phyloP scores from a whole-genome alignment of 73 alveolate species.

The Symbiodinium pilosum region DNA sequence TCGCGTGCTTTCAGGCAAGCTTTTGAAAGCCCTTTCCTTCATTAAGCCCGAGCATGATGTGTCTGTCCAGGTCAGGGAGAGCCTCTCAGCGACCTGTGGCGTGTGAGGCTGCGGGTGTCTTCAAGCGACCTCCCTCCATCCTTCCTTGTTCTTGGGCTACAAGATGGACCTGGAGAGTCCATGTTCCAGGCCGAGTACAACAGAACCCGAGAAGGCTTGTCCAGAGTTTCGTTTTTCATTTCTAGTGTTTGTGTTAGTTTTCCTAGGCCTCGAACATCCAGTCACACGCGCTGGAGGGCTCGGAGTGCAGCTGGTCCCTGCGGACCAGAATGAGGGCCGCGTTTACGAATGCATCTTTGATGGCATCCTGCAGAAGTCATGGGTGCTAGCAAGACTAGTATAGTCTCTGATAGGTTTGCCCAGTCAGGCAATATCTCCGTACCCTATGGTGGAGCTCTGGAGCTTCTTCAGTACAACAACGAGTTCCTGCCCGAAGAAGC shows the following conservation, averaged over 20 bases:
- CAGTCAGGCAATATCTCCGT: not conserved
- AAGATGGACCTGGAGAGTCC: not conserved
- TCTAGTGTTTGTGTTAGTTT: not conserved
- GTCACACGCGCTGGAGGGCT: not conserved
- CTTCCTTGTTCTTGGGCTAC: not conserved
- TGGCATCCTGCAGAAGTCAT: too few relatives aligned
- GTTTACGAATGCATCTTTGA: not conserved
- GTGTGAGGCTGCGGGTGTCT: not conserved
- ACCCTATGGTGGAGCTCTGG: not conserved
- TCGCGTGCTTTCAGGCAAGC: not conserved
- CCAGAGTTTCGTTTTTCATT: too few relatives aligned
- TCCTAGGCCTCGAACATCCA: not conserved
- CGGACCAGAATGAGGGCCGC: not conserved
- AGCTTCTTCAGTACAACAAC: slow-evolving; percentile 4
- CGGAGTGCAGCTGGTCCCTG: not conserved
- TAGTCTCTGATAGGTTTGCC: too few relatives aligned
- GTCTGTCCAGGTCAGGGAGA: not conserved
- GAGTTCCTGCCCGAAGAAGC: not conserved
- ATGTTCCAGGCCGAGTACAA: not conserved
- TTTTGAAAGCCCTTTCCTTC: not conserved
- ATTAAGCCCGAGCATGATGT: too few relatives aligned
- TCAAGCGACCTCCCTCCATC: not conserved
- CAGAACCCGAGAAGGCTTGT: not conserved
- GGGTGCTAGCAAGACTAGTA: too few relatives aligned
- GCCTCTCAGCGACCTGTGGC: slow-evolving; percentile 8